Percentiles rank a stretch among this genome's conserved stretches.
phyloP scores from a whole-genome alignment of 257 asterid genomes.

The Solanum peruvianum region DNA sequence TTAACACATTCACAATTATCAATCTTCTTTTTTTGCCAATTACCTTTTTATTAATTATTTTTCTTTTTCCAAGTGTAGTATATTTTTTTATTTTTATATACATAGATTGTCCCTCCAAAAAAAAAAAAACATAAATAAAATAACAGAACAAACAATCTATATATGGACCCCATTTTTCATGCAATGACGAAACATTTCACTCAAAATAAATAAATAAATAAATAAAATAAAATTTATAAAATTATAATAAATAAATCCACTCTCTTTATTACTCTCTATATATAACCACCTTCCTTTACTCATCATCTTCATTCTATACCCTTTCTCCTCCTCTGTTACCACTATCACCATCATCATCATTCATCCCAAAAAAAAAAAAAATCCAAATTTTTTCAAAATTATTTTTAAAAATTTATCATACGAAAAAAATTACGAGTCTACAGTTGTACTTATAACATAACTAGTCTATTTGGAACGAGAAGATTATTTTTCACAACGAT shows the following conservation, averaged over 20 bases:
- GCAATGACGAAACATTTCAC: slow-evolving; percentile 44
- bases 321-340: neutral
- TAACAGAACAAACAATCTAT: neutral
- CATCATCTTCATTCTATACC: slow-evolving; percentile 5
- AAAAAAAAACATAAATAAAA: neutral
- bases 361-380: neutral
- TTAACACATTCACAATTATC: neutral
- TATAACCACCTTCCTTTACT: slow-evolving; percentile 2
- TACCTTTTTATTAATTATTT: neutral
- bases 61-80: neutral
- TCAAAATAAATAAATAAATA: neutral
- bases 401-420: neutral
- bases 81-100: too few relatives aligned
- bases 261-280: neutral
- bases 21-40: neutral
- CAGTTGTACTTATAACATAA: neutral
- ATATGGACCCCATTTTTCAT: slow-evolving; percentile 25
- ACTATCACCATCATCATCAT: neutral
- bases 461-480: neutral
- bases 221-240: neutral
- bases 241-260: neutral
- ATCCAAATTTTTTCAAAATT: neutral
- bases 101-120: neutral
- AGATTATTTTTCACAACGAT: neutral
- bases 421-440: neutral